Conservation (phyloP, 345 rosid species). For the Chamaenerion angustifolium region DNA sequence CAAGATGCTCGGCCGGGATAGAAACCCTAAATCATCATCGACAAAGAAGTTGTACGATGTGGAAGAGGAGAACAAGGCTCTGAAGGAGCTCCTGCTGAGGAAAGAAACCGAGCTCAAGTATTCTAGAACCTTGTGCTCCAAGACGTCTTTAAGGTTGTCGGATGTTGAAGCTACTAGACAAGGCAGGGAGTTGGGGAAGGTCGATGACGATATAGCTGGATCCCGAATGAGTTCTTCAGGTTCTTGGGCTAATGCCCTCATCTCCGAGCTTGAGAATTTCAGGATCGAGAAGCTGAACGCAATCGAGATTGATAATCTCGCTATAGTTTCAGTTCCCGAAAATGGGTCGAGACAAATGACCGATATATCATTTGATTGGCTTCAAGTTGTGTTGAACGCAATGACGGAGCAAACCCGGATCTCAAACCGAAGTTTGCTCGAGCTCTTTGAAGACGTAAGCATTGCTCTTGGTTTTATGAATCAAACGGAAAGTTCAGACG, state of each 20-base stretch:
- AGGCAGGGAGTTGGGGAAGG: conserved; percentile 19
- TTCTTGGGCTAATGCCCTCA: conserved; percentile 48
- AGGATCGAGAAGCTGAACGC: conserved; percentile 30
- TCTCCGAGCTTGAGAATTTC: conserved; percentile 36
- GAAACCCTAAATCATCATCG: conserved; percentile 22
- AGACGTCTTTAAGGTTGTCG: conserved; percentile 36
- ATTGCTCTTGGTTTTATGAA: conserved; percentile 61
- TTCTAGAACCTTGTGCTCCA: conserved; percentile 37
- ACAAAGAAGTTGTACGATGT: conserved; percentile 19
- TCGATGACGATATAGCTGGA: conserved; percentile 12
- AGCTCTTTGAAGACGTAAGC: conserved; percentile 61
- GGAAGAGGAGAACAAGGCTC: conserved; percentile 66
- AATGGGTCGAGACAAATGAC: conserved; percentile 3
- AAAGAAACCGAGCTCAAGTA: conserved; percentile 43
- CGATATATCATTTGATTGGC: conserved; percentile 61
- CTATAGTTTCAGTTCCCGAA: conserved; percentile 40
- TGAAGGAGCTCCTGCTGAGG: conserved; percentile 42
- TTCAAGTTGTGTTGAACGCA: conserved; percentile 76
- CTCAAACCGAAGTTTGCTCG: conserved; percentile 38
- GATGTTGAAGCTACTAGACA: conserved; percentile 26
- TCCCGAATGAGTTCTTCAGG: conserved; percentile 38
- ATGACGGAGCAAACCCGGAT: conserved; percentile 46
- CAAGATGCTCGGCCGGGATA: conserved; percentile 25
- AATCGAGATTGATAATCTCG: conserved; percentile 73
- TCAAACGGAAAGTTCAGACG: conserved; percentile 5